These are phyloP conservation scores for Wickerhamomyces rabaulensis DNA, from an alignment of 805 yeast genomes.

Conservation along the genomic window DNA sequence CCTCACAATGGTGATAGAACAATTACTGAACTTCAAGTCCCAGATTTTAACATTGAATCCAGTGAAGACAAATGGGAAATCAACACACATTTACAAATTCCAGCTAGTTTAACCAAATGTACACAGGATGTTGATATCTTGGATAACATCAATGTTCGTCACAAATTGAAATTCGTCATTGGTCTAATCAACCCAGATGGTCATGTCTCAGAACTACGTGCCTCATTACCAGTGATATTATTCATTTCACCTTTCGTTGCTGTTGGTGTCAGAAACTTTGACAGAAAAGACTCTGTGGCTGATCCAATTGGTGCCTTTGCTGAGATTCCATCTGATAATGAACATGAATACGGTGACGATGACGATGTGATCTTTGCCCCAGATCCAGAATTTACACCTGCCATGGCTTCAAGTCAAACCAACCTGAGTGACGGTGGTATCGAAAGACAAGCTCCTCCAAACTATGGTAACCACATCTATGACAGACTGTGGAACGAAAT, in stretches of 20 bases:
- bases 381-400: slow-evolving; percentile 26
- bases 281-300: slow-evolving; percentile 18
- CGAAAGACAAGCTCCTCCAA: slow-evolving; percentile 73
- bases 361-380: slow-evolving; percentile 37
- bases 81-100: slow-evolving; percentile 53
- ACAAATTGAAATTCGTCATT: slow-evolving; percentile 77
- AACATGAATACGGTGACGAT: slow-evolving; percentile 21
- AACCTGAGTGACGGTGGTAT: slow-evolving; percentile 29
- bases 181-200: slow-evolving; percentile 85
- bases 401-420: slow-evolving; percentile 15
- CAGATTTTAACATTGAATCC: slow-evolving; percentile 22
- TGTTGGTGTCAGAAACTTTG: slow-evolving; percentile 42
- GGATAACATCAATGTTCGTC: slow-evolving; percentile 73
- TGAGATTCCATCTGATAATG: slow-evolving; percentile 24
- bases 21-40: slow-evolving; percentile 46
- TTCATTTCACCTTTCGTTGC: slow-evolving; percentile 83
- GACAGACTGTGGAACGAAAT: slow-evolving; percentile 75
- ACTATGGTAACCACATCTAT: slow-evolving; percentile 74
- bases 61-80: slow-evolving; percentile 71
- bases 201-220: slow-evolving; percentile 86
- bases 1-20: slow-evolving; percentile 58
- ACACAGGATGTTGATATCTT: slow-evolving; percentile 84
- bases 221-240: slow-evolving; percentile 75
- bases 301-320: slow-evolving; percentile 21
- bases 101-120: slow-evolving; percentile 66